Conservation (phyloP, 352 stramenopile genomes). For the Thalassiosira delicatula region DNA sequence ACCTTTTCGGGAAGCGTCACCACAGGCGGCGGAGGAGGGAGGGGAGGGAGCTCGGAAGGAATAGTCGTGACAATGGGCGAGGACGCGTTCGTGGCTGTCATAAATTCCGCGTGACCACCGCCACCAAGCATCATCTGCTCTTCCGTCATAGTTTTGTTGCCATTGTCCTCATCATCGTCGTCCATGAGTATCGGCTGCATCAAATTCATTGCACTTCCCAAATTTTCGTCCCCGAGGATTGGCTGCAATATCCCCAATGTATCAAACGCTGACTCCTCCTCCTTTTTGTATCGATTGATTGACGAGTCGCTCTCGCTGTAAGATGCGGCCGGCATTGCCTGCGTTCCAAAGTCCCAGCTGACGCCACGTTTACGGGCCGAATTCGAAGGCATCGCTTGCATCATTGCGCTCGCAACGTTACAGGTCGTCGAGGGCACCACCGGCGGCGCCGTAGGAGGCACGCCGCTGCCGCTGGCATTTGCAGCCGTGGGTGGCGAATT, state of each 20-base stretch:
- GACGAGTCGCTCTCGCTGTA: constrained; percentile 19
- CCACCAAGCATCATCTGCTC: not conserved
- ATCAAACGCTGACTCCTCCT: constrained; percentile 52
- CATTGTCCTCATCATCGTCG: not conserved
- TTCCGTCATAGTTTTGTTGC: not conserved
- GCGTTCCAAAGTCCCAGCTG: constrained; percentile 48
- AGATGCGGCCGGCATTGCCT: not conserved
- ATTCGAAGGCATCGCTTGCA: constrained; percentile 14
- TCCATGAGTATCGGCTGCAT: constrained; percentile 36
- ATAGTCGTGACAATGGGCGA: not conserved
- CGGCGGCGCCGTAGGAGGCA: not conserved
- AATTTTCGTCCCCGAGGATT: constrained; percentile 19
- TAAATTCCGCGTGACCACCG: constrained; percentile 5
- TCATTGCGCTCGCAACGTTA: not conserved
- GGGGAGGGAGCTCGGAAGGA: not conserved
- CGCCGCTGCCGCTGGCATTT: not conserved
- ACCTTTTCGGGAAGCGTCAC: constrained; percentile 37
- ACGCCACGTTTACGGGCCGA: constrained; percentile 39
- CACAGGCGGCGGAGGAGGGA: constrained; percentile 20
- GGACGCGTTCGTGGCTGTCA: not conserved
- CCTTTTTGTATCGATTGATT: constrained; percentile 29
- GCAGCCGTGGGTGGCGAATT: constrained; percentile 10
- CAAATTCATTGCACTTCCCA: not conserved
- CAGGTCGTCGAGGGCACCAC: not conserved
- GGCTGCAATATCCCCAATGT: constrained; percentile 64